Conservation (phyloP, 2,329 filamentous ascomycete species). For the Fusarium citri region DNA sequence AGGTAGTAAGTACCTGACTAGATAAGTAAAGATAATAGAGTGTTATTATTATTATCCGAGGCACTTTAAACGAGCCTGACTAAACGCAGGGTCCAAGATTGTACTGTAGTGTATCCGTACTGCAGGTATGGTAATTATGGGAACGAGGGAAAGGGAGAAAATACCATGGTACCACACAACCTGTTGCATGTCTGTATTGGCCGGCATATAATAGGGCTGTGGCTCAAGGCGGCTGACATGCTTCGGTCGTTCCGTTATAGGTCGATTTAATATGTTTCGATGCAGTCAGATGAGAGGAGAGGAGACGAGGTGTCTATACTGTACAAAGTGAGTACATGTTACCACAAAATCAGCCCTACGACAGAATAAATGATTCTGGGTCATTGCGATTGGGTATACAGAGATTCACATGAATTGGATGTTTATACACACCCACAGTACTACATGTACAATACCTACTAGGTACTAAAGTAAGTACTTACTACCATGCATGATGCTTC, state of each 20-base stretch:
- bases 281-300: conserved; percentile 40
- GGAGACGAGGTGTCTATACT: neutral
- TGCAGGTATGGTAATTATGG: neutral
- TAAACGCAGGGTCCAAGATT: conserved; percentile 10
- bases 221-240: conserved; percentile 38
- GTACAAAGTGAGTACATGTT: neutral
- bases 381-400: conserved; percentile 7
- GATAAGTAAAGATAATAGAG: neutral
- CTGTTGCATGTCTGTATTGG: neutral
- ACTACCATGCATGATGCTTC: neutral
- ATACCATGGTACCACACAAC: neutral
- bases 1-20: neutral
- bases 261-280: conserved; percentile 1
- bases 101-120: neutral
- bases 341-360: conserved; percentile 17
- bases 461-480: too few species aligned
- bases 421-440: neutral
- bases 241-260: conserved; percentile 33
- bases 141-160: neutral
- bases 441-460: too few species aligned
- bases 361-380: conserved; percentile 5
- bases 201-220: conserved; percentile 24
- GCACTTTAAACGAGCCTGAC: neutral
- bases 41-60: conserved; percentile 14
- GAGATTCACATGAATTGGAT: conserved; percentile 2